Base-by-base conservation (phyloP, 2,329 filamentous ascomycete species). In the Epichloe amarillans region DNA sequence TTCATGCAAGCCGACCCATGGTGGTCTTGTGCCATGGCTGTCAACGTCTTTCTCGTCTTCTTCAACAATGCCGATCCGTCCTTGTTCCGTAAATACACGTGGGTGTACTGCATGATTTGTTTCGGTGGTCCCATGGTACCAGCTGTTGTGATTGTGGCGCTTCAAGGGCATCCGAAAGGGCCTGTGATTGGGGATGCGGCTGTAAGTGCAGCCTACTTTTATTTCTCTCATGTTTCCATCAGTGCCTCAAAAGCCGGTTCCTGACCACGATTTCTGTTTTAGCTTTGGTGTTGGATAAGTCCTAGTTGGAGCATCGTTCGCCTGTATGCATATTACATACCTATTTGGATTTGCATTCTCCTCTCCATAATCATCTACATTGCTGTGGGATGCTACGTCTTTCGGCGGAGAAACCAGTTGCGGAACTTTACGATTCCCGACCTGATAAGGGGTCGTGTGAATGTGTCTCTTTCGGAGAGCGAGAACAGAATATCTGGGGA, bases 11-110 rank as follows among this genome's bases (percentile, higher is more conserved):
- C 83, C 3, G 84, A 87, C 64, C 80, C 83, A 0, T 75, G 84
- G 68, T 89, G 83, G 84, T 86, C 84, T 0, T 79, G 88, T 57
- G 84, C 83, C 54, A 91, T 91, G 86, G 84, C 86, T 0, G 73
- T 84, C 59, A 91, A 91, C 56, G 86, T 91, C 50, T 88, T 83
- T 61, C 73, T 90, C 47, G 77, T 80, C 40, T 80, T 81, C 60
- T 80, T 80, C 64, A 70, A 70, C 60, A 72, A 75, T 17, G 74
- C 73, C 10, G 73, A 73, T 46, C 76, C 76, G 0, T 79, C 79
- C 1, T 79, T 81, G 48, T 88, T 88, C 60, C 74, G 77, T 15
- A 76, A 78, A 47, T 85, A 86, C 59, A 74, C 82, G 49, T 86
- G 83, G 75, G 74, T 80, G 46, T 91, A 91, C 61, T 73, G 81